These are phyloP conservation scores for Cinchona pubescens DNA, from an alignment of 257 asterid genomes.

Conservation along the genomic window DNA sequence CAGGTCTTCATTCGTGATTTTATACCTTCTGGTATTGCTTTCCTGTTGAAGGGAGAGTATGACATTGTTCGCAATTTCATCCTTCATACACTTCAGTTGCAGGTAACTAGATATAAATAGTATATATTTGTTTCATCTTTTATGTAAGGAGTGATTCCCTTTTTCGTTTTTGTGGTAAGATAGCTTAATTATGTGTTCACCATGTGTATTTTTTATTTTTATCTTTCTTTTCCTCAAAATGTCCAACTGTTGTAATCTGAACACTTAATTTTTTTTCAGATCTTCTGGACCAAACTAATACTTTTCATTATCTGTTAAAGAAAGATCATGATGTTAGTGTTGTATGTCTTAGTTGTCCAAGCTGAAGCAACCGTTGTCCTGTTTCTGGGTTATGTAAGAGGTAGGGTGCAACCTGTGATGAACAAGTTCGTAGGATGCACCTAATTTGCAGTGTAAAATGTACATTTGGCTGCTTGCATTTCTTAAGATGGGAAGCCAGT, in stretches of 20 bases:
- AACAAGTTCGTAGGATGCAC: not conserved
- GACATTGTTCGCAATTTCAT: constrained; percentile 75
- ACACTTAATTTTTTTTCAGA: not conserved
- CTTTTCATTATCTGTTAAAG: not conserved
- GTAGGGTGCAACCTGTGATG: not conserved
- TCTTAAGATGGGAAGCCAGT: not conserved
- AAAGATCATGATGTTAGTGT: not conserved
- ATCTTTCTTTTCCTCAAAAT: not conserved
- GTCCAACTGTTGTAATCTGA: not conserved
- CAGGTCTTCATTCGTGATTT: constrained; percentile 77
- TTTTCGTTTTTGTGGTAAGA: not conserved
- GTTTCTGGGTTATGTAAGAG: not conserved
- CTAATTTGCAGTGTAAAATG: not conserved
- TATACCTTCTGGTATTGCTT: constrained; percentile 73
- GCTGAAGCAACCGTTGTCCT: not conserved
- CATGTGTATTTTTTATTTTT: not conserved
- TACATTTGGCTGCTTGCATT: not conserved
- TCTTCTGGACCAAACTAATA: not conserved
- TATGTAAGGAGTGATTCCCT: not conserved
- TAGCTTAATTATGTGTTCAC: not conserved
- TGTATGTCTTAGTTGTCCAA: not conserved
- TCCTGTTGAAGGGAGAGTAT: constrained; percentile 66
- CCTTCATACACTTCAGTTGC: constrained; percentile 76
- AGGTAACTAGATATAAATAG: constrained; percentile 35
- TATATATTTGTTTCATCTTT: not conserved